Evolutionary conservation across 2,329 filamentous ascomycete species (phyloP), one percentile per base, ranked within the genome.

Genomic region (Chrysoporthe austroafricana): DNA sequence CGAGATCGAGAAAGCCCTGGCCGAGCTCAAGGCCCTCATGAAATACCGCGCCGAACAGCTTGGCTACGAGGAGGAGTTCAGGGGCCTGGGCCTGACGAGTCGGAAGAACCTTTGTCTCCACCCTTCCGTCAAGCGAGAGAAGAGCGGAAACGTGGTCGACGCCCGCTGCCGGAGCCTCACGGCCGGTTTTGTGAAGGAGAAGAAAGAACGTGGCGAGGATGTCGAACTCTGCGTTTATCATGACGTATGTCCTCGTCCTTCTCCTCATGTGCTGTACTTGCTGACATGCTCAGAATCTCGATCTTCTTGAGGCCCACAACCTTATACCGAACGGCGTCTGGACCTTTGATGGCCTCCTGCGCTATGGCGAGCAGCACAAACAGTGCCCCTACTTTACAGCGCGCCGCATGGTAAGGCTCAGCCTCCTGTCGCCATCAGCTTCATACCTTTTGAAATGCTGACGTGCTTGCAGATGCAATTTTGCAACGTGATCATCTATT

Each of bases 401-500:
- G 16, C 87, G 96, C 68, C 89, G 96, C 71, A 99, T 99, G 96
- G 91, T 93, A 79, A 74, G 83, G 73, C 62, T 42, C 11, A 16
- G 21, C 11, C n/a, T n/a, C 26, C 16, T 32, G 2, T 9, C 46
- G 36, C 18, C 6, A 26, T 4, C 36, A 48, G 8, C 39, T 59
- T 48, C 46, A 63, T 44, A 67, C 43, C 39, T 16, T 54, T 62
- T 66, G 70, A 14, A 72, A 70, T 32, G 71, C 70, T 63, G 36
- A 39, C 16, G 16, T 50, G 39, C 43, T 9, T 43, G 16, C 71
- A 94, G 91, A 98, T 99, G 95, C 91, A 96, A 74, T 98, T 94
- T 76, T 99, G 96, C 85, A 98, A 99, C 77, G 94, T 99, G 76
- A 97, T 99, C 75, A 99, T 99, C 73, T 99, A 99, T 81, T 99